These are phyloP conservation scores for Diaporthe sp. DNA, from an alignment of 2,329 filamentous ascomycete species.

Conservation along the genomic window DNA sequence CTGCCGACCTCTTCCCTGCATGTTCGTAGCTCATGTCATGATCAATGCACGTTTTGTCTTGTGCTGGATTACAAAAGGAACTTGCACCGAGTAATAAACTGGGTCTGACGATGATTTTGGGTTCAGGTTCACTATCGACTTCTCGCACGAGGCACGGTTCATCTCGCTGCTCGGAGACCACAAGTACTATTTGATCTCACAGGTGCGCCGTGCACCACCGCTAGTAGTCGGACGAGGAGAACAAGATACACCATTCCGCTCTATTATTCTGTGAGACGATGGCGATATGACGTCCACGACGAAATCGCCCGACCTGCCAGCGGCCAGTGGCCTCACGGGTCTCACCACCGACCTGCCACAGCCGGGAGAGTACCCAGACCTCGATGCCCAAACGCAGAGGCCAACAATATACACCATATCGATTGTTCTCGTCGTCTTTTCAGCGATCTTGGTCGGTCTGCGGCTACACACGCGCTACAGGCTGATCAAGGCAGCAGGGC, in stretches of 20 bases:
- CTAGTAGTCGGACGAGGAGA: background rate
- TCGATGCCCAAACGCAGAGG: conserved; percentile 41
- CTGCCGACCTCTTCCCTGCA: conserved; percentile 11
- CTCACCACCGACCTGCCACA: conserved; percentile 29
- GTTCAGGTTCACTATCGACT: background rate
- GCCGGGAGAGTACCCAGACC: conserved; percentile 37
- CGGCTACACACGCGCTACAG: conserved; percentile 43
- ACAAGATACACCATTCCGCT: background rate
- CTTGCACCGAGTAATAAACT: conserved; percentile 3
- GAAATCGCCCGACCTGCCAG: conserved; percentile 18
- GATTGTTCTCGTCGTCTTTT: conserved; percentile 39
- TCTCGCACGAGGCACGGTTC: background rate
- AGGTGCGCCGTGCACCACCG: background rate
- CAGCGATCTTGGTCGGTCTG: conserved; percentile 40
- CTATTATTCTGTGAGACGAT: background rate
- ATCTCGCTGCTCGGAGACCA: background rate
- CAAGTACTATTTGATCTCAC: background rate
- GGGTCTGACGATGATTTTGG: background rate
- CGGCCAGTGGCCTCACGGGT: conserved; percentile 17
- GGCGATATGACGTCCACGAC: conserved; percentile 27
- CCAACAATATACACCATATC: conserved; percentile 41
- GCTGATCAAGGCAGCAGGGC: conserved; percentile 40
- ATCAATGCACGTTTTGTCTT: background rate
- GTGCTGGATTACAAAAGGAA: conserved; percentile 17
- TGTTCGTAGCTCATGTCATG: conserved; percentile 20